Evolutionary conservation across 2,329 filamentous ascomycete genomes (phyloP).

Genomic region (Sclerotinia nivalis): DNA sequence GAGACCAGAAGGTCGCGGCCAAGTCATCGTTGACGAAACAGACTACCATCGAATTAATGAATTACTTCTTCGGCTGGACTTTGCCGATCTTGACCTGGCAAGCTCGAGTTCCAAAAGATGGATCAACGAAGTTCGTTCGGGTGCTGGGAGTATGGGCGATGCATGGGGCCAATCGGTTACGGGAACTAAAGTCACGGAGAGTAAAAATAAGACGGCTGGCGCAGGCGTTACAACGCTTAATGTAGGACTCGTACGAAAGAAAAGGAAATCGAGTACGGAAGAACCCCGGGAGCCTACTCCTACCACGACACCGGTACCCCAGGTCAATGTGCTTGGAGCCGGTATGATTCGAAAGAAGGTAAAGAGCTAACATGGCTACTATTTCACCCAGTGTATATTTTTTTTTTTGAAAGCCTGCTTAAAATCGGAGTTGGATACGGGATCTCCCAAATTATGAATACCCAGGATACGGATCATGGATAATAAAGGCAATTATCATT

Average conservation of each 20-base stretch:
- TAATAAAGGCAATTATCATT: slow-evolving; percentile 1
- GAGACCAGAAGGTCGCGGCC: slow-evolving; percentile 62
- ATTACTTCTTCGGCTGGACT: slow-evolving; percentile 72
- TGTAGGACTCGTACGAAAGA: slow-evolving; percentile 51
- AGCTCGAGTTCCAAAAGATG: slow-evolving; percentile 67
- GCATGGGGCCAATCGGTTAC: slow-evolving; percentile 54
- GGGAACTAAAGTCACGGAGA: slow-evolving; percentile 45
- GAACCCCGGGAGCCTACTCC: slow-evolving; percentile 20
- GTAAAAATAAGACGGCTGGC: slow-evolving; percentile 27
- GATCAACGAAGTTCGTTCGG: slow-evolving; percentile 64
- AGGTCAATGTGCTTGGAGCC: slow-evolving; percentile 52
- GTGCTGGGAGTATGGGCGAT: slow-evolving; percentile 40
- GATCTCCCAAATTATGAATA: background rate
- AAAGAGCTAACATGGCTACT: slow-evolving; percentile 44
- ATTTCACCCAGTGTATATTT: background rate
- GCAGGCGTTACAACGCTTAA: slow-evolving; percentile 43
- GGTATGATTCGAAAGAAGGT: slow-evolving; percentile 59
- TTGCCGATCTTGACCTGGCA: slow-evolving; percentile 64
- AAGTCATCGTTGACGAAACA: slow-evolving; percentile 61
- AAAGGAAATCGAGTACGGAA: slow-evolving; percentile 45
- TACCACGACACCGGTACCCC: slow-evolving; percentile 19
- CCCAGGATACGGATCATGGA: slow-evolving; percentile 20
- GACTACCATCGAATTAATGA: slow-evolving; percentile 69
- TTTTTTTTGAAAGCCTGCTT: background rate
- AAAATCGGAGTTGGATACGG: slow-evolving; percentile 16